Evolutionary conservation across 257 asterid species (phyloP).

Genomic region (Marsdenia floribunda): DNA sequence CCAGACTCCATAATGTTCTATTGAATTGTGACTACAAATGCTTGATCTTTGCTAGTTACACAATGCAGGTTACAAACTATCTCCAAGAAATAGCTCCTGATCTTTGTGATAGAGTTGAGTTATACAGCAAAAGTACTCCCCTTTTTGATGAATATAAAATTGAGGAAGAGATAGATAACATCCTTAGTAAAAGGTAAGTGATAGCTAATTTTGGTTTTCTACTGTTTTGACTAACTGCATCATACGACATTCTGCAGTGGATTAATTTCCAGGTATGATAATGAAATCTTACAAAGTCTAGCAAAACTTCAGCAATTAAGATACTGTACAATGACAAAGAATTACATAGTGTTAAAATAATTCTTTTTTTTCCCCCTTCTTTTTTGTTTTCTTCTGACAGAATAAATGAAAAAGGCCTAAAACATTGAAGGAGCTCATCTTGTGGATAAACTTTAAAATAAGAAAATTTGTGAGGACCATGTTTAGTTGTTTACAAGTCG

Average conservation of each 20-base stretch:
- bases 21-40: conserved; percentile 13
- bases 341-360: background rate
- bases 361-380: background rate
- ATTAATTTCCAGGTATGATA: background rate
- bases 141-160: conserved; percentile 82
- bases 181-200: conserved; percentile 83
- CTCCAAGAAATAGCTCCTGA: conserved; percentile 90
- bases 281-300: background rate
- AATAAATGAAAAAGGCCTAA: background rate
- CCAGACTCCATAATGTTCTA: background rate
- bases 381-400: background rate
- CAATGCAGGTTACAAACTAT: conserved; percentile 84
- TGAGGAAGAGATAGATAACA: conserved; percentile 79
- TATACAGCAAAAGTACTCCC: conserved; percentile 65
- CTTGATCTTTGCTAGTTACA: conserved; percentile 23
- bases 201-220: background rate
- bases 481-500: background rate
- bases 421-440: background rate
- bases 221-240: background rate
- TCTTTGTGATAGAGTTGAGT: conserved; percentile 88
- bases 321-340: background rate
- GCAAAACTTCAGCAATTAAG: background rate
- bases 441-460: background rate
- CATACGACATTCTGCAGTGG: background rate
- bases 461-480: background rate